phyloP scores from a whole-genome alignment of 164 flowering plant species.

The Magnolia kwangsiensis region DNA sequence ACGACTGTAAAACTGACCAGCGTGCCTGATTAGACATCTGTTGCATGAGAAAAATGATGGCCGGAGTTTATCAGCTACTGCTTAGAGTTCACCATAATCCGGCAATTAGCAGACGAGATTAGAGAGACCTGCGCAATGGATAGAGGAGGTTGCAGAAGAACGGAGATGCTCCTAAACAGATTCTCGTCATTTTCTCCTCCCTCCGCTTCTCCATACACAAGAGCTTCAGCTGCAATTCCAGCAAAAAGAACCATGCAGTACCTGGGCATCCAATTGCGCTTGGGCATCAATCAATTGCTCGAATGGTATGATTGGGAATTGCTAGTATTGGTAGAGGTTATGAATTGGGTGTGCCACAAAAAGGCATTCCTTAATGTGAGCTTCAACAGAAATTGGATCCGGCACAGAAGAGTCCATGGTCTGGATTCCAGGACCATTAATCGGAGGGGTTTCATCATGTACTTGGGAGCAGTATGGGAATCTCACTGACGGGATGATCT shows the following conservation, averaged over 20 bases:
- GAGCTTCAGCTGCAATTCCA: slow-evolving; percentile 98
- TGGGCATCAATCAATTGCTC: slow-evolving; percentile 1
- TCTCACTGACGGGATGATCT: too few species aligned
- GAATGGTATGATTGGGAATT: not conserved
- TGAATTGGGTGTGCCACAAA: too few species aligned
- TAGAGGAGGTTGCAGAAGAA: slow-evolving; percentile 78
- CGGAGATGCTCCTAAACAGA: slow-evolving; percentile 68
- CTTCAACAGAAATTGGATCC: too few species aligned
- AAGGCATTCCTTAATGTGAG: too few species aligned
- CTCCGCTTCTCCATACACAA: slow-evolving; percentile 92
- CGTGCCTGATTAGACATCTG: slow-evolving; percentile 98
- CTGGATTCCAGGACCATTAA: too few species aligned
- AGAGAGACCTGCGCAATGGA: slow-evolving; percentile 64
- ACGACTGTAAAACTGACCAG: slow-evolving; percentile 91
- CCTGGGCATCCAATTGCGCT: slow-evolving; percentile 34
- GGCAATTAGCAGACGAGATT: not conserved
- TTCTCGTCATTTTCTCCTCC: slow-evolving; percentile 99
- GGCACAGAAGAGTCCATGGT: too few species aligned
- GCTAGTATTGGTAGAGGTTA: not conserved
- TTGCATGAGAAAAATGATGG: not conserved
- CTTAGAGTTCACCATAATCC: not conserved
- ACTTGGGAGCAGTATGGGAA: too few species aligned
- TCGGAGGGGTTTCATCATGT: too few species aligned
- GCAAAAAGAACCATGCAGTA: slow-evolving; percentile 97
- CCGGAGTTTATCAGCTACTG: not conserved